Base-by-base conservation (phyloP, 768 basidiomycete species). In the Steccherinum ochraceum region DNA sequence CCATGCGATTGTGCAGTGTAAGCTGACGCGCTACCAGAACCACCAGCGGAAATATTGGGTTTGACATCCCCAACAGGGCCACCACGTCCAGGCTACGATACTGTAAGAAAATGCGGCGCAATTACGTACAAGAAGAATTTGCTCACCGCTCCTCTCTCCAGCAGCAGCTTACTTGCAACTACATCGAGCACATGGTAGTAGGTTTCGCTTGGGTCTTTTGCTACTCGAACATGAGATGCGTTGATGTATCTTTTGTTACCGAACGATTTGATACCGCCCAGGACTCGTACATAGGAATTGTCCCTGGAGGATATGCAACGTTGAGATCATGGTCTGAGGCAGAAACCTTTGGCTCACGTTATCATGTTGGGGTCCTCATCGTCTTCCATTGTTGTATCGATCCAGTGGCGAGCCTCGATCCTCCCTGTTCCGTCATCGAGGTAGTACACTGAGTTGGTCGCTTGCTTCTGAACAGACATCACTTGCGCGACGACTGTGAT, bases 401-500 rank as follows among this genome's bases (percentile, higher is more conserved):
- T 70, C 94, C 95, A 97, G 55, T 84, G 84, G 20, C 88, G 80
- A 20, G 82, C 85, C 60, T 90, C 87, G 18, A 88, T 79, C 40
- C 69, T 69, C 19, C 86, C 92, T 2, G 89, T 89, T 12, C 93
- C 92, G 64, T 99, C 95, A 52, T 93, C 88, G 3, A 99, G 71
- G 52, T 71, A 67, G 61, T 91, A 92, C 27, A 84, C 80, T 51
- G 78, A 79, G 58, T 94, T 93, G 2, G 94, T 97, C 2, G 89
- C 75, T 53, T 87, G 85, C 5, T 71, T 69, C 52, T 83, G 74
- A 24, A 89, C 72, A 16, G 80, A 79, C 10, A 80, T 71, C 2
- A 96, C 83, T 58, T 86, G 80, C 2, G 79, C 91, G 2, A 93
- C 84, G 40, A 90, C 58, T 0, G 85, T 81, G 25, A 93, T 70